phyloP scores from a whole-genome alignment of 23 red algal genomes.

The Chondrus crispus region DNA sequence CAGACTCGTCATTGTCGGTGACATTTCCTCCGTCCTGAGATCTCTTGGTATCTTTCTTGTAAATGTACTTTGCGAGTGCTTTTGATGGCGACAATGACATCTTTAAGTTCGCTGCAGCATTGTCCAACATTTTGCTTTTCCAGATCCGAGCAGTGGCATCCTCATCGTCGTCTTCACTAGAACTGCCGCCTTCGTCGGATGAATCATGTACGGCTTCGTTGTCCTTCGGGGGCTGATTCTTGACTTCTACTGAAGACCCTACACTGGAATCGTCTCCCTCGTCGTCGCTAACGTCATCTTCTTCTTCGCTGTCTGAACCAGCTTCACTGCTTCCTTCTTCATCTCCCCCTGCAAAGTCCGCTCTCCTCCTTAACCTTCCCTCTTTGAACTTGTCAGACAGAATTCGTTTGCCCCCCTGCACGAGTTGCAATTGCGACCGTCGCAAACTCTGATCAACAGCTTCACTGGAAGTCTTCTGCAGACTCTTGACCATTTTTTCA shows the following conservation, averaged over 20 bases:
- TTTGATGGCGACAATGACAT: slow-evolving; percentile 42
- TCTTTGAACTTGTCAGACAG: slow-evolving; percentile 33
- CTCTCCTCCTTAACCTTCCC: neutral
- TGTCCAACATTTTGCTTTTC: slow-evolving; percentile 41
- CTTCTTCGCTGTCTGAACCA: slow-evolving; percentile 3
- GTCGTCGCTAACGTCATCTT: neutral
- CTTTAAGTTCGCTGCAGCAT: slow-evolving; percentile 5
- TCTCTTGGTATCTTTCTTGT: neutral
- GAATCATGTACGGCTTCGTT: neutral
- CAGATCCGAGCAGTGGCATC: slow-evolving; percentile 17
- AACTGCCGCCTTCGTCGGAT: neutral
- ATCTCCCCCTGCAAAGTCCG: neutral
- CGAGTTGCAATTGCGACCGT: slow-evolving; percentile 34
- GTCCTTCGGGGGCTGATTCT: neutral
- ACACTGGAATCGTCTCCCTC: slow-evolving; percentile 1
- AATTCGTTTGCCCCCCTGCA: slow-evolving; percentile 42
- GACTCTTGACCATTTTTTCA: slow-evolving; percentile 78
- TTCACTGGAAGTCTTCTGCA: slow-evolving; percentile 52
- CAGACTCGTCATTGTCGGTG: slow-evolving; percentile 31
- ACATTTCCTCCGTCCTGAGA: slow-evolving; percentile 4
- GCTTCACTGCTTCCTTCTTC: neutral
- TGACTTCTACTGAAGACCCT: too few species aligned
- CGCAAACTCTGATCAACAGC: slow-evolving; percentile 59
- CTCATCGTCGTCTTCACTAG: neutral
- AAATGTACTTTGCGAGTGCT: slow-evolving; percentile 51